Conservation (phyloP, 2,329 filamentous ascomycete genomes). For the Kalaharituber pfeilii region DNA sequence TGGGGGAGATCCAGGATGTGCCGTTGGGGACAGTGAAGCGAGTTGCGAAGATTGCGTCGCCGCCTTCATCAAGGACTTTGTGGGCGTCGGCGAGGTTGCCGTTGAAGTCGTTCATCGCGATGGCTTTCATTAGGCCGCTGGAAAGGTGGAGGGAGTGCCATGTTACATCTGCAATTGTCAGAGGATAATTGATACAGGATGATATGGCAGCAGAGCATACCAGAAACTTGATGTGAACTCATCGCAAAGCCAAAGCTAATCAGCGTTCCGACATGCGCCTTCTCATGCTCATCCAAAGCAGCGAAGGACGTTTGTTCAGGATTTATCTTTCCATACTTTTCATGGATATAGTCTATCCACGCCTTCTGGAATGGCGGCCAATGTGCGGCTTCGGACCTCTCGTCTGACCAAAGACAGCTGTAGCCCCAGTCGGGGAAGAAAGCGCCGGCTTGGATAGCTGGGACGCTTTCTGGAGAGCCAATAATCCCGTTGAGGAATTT, state of each 20-base stretch:
- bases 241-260: constrained; percentile 21
- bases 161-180: constrained; percentile 21
- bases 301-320: not conserved
- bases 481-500: constrained; percentile 17
- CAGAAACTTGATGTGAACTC: constrained; percentile 13
- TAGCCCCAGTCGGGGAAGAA: constrained; percentile 24
- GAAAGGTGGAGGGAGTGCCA: constrained; percentile 22
- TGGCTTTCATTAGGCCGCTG: constrained; percentile 16
- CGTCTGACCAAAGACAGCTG: constrained; percentile 20
- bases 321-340: constrained; percentile 18
- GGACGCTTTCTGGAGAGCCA: constrained; percentile 6
- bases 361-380: constrained; percentile 22
- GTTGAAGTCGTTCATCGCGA: constrained; percentile 19
- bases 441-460: constrained; percentile 20
- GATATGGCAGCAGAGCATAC: not conserved
- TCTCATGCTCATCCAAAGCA: constrained; percentile 10
- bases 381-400: constrained; percentile 20
- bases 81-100: constrained; percentile 17
- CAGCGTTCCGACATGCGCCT: constrained; percentile 18
- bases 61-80: constrained; percentile 18
- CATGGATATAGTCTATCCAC: constrained; percentile 17
- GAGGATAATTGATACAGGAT: too few species aligned
- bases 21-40: constrained; percentile 13
- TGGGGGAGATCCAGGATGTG: constrained; percentile 14
- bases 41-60: constrained; percentile 17